Evolutionary conservation across 108 stramenopile genomes (phyloP).

Genomic region (Cylindrotheca closterium): DNA sequence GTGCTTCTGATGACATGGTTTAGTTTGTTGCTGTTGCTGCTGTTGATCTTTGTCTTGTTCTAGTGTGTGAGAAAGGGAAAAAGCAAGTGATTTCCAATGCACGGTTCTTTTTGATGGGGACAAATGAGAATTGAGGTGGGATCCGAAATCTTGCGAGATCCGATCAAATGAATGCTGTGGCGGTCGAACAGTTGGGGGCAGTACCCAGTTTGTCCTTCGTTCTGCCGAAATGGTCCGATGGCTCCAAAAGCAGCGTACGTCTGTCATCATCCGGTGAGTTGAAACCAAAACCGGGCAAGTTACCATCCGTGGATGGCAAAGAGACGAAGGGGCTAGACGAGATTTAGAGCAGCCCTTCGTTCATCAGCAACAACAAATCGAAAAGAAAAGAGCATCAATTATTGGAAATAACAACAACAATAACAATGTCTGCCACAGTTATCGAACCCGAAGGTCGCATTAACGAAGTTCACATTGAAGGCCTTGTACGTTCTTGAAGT

Average conservation of each 20-base stretch:
- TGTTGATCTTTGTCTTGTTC: background rate
- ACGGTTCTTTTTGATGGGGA: too few species aligned
- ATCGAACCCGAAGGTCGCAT: conserved; percentile 70
- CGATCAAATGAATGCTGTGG: too few species aligned
- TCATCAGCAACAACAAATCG: background rate
- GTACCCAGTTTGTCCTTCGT: too few species aligned
- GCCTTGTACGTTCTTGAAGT: conserved; percentile 52
- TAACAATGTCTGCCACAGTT: conserved; percentile 38
- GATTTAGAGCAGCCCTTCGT: too few species aligned
- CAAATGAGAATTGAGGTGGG: too few species aligned
- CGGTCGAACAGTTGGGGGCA: too few species aligned
- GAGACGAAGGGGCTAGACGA: background rate
- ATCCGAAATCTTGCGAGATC: too few species aligned
- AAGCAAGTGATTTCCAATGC: too few species aligned
- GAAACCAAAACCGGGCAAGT: background rate
- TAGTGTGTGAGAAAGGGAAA: background rate
- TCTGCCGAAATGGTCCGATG: too few species aligned
- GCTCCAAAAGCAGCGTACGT: background rate
- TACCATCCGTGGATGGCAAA: background rate
- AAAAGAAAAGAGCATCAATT: too few species aligned
- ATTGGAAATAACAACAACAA: background rate
- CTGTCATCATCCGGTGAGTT: background rate
- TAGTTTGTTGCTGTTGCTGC: conserved; percentile 15
- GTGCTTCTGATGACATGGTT: conserved; percentile 34
- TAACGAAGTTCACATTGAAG: conserved; percentile 76